These are phyloP conservation scores for Mariannaea sp. DNA, from an alignment of 2,329 filamentous ascomycete genomes.

Conservation along the genomic window DNA sequence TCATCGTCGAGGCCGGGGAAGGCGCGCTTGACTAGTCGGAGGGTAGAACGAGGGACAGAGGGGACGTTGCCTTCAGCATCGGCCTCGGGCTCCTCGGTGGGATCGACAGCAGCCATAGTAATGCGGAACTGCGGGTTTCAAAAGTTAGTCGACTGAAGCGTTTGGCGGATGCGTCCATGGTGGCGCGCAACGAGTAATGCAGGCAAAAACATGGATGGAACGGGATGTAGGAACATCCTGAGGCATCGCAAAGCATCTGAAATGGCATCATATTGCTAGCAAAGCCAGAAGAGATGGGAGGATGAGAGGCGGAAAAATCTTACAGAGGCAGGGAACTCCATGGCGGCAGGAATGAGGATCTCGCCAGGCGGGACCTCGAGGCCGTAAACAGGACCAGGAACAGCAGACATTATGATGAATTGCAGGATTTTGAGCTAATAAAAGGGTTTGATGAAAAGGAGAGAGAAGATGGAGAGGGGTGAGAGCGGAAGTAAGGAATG, in stretches of 20 bases:
- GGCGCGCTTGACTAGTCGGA: constrained; percentile 85
- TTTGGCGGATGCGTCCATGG: neutral
- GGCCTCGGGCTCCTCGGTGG: constrained; percentile 73
- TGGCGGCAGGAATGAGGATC: constrained; percentile 77
- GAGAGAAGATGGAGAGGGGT: neutral
- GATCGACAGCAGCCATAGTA: constrained; percentile 98
- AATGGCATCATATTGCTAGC: too few relatives aligned
- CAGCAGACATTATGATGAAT: constrained; percentile 56
- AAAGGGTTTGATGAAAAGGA: constrained; percentile 6
- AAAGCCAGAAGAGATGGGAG: neutral
- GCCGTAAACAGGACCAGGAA: constrained; percentile 84
- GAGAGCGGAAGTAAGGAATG: constrained; percentile 1
- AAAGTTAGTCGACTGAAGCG: constrained; percentile 19
- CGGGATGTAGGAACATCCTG: neutral
- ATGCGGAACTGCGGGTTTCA: constrained; percentile 76
- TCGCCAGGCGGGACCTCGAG: constrained; percentile 88
- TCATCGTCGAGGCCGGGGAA: constrained; percentile 60
- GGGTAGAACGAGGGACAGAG: constrained; percentile 74
- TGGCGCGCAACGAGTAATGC: neutral
- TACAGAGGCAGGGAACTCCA: constrained; percentile 83
- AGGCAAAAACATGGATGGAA: neutral
- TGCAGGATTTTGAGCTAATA: constrained; percentile 7
- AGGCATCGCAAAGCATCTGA: too few relatives aligned
- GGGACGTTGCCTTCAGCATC: constrained; percentile 66
- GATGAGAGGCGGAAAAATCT: constrained; percentile 42